These are phyloP conservation scores for Lophiostoma macrostomum DNA, from an alignment of 495 filamentous ascomycete species.

Conservation along the genomic window DNA sequence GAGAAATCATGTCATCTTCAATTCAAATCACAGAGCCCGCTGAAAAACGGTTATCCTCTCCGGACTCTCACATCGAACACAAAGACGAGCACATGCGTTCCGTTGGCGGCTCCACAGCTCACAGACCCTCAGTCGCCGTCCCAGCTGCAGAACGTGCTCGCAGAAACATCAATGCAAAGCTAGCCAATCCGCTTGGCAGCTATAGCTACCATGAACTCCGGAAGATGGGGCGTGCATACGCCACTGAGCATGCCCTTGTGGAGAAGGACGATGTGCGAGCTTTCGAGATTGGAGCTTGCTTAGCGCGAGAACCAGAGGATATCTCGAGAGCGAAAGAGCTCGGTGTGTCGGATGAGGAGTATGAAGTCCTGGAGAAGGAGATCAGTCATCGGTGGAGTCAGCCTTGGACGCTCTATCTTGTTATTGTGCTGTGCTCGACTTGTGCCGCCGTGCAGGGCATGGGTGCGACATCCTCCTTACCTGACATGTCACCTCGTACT, in stretches of 20 bases:
- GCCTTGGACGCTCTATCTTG: slow-evolving; percentile 22
- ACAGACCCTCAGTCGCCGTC: slow-evolving; percentile 14
- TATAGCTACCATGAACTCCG: slow-evolving; percentile 57
- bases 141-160: slow-evolving; percentile 50
- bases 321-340: slow-evolving; percentile 12
- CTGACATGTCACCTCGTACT: background rate
- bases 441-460: slow-evolving; percentile 24
- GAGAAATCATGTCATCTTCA: too few relatives aligned
- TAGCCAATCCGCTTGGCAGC: slow-evolving; percentile 71
- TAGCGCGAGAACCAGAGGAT: slow-evolving; percentile 58
- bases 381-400: slow-evolving; percentile 19
- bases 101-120: background rate
- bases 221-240: slow-evolving; percentile 64
- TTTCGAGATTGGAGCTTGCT: slow-evolving; percentile 69
- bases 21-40: slow-evolving; percentile 1
- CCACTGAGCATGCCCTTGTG: slow-evolving; percentile 59
- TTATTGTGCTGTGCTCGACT: slow-evolving; percentile 12
- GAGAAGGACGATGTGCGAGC: slow-evolving; percentile 63
- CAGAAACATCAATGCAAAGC: slow-evolving; percentile 55
- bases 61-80: slow-evolving; percentile 14
- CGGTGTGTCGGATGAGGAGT: slow-evolving; percentile 22
- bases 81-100: background rate
- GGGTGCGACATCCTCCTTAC: slow-evolving; percentile 1
- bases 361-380: slow-evolving; percentile 16
- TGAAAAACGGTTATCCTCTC: slow-evolving; percentile 8